Evolutionary conservation across 208 protist species (phyloP).

Genomic region (Leishmania braziliensis): DNA sequence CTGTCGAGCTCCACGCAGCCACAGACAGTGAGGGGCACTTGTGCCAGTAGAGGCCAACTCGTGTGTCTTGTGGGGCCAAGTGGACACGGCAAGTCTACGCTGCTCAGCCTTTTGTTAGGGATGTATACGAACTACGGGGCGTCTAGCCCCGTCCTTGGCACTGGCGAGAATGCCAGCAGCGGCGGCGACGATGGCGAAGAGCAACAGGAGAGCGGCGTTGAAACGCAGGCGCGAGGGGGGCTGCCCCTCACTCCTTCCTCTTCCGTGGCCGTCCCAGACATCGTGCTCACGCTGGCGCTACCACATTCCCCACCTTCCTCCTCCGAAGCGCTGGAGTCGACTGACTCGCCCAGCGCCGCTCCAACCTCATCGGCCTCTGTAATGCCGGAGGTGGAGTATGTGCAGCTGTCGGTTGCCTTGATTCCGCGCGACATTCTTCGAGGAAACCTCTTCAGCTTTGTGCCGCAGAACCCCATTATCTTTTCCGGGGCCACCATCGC

Average conservation of each 20-base stretch:
- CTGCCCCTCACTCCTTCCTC: conserved; percentile 2
- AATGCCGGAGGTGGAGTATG: conserved; percentile 2
- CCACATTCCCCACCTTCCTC: background rate
- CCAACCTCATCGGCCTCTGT: background rate
- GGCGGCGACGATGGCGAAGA: background rate
- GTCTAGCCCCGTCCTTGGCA: background rate
- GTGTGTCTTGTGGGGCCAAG: conserved; percentile 65
- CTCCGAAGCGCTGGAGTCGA: background rate
- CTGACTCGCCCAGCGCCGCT: background rate
- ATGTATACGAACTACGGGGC: conserved; percentile 55
- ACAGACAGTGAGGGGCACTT: background rate
- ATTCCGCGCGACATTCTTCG: conserved; percentile 53
- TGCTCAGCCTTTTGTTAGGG: conserved; percentile 68
- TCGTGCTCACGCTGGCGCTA: conserved; percentile 26
- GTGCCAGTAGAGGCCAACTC: conserved; percentile 39
- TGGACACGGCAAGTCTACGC: conserved; percentile 79
- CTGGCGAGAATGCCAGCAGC: background rate
- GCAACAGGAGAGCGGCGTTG: background rate
- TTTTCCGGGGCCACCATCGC: conserved; percentile 75
- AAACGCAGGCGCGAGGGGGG: background rate
- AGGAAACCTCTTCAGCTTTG: conserved; percentile 60
- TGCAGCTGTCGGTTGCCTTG: conserved; percentile 33
- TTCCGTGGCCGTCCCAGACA: background rate
- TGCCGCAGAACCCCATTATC: conserved; percentile 70
- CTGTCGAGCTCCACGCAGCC: conserved; percentile 11